Conservation (phyloP, 202 grass and related monocot genomes). For the Panicum hallii region DNA sequence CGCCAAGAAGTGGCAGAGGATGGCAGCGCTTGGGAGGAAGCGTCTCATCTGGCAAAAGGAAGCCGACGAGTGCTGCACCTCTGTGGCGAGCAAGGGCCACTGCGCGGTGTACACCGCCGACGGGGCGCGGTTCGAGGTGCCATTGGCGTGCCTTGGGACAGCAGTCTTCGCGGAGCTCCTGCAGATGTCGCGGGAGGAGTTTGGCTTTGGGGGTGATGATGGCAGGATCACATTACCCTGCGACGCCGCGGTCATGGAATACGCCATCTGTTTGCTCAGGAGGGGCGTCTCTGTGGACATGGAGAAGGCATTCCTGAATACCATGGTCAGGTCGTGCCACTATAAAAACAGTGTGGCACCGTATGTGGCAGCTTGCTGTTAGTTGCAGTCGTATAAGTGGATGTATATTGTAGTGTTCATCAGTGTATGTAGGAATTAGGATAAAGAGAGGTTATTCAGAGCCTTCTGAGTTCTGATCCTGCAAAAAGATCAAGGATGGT, state of each 20-base stretch:
- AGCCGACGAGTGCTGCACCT: slow-evolving; percentile 15
- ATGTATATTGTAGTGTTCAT: neutral
- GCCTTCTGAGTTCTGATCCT: neutral
- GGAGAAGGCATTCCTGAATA: slow-evolving; percentile 44
- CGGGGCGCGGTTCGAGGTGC: slow-evolving; percentile 52
- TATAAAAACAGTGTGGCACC: neutral
- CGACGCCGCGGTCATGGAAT: slow-evolving; percentile 44
- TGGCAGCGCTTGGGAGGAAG: slow-evolving; percentile 53
- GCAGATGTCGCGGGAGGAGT: slow-evolving; percentile 49
- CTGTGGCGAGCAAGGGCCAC: slow-evolving; percentile 49
- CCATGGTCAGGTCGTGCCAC: slow-evolving; percentile 28
- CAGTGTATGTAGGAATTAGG: slow-evolving; percentile 17
- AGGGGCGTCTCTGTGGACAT: slow-evolving; percentile 45
- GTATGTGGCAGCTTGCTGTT: slow-evolving; percentile 15
- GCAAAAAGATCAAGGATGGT: neutral
- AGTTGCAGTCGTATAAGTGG: slow-evolving; percentile 17
- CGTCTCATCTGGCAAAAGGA: slow-evolving; percentile 6
- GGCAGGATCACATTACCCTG: slow-evolving; percentile 61
- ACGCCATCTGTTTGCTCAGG: slow-evolving; percentile 45
- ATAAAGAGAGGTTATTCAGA: neutral
- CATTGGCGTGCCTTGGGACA: slow-evolving; percentile 33
- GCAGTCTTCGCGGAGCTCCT: slow-evolving; percentile 52
- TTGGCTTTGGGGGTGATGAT: slow-evolving; percentile 42
- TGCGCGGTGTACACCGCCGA: slow-evolving; percentile 29
- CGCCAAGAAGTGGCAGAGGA: slow-evolving; percentile 64